Conservation (phyloP, 768 basidiomycete genomes). For the Rickenella mellea region DNA sequence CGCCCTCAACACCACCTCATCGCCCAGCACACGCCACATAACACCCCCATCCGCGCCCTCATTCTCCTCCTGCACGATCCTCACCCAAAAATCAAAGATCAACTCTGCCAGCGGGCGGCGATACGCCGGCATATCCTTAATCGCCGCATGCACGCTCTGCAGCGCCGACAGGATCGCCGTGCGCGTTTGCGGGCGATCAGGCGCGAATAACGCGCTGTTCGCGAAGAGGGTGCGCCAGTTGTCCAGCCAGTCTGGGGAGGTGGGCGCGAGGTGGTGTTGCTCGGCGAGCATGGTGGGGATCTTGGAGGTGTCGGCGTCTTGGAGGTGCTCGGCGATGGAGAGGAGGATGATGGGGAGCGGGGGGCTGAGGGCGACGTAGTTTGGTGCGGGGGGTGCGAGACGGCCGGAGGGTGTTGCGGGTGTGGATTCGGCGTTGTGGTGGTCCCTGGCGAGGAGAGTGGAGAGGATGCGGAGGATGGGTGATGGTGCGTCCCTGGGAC, state of each 20-base stretch:
- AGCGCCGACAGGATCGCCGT: constrained; percentile 48
- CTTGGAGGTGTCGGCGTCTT: constrained; percentile 56
- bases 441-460: constrained; percentile 54
- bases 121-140: constrained; percentile 63
- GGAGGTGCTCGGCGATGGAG: constrained; percentile 56
- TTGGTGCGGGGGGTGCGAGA: constrained; percentile 48
- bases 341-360: constrained; percentile 56
- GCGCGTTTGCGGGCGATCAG: constrained; percentile 40
- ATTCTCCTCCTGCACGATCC: constrained; percentile 19
- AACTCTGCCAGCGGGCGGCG: constrained; percentile 43
- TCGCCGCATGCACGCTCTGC: constrained; percentile 48
- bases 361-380: constrained; percentile 43
- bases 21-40: constrained; percentile 54
- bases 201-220: constrained; percentile 25
- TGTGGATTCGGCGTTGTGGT: constrained; percentile 40
- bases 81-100: constrained; percentile 41
- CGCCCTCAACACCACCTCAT: constrained; percentile 53
- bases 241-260: constrained; percentile 59
- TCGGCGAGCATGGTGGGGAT: constrained; percentile 55
- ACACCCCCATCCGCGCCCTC: constrained; percentile 22
- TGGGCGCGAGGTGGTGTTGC: constrained; percentile 61
- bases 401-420: constrained; percentile 57
- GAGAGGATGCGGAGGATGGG: constrained; percentile 46
- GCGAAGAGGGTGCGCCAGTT: constrained; percentile 54
- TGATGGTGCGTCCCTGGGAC: constrained; percentile 46